These are phyloP conservation scores for Tetrapisispora nanseiensis DNA, from an alignment of 805 yeast species.

Conservation along the genomic window DNA sequence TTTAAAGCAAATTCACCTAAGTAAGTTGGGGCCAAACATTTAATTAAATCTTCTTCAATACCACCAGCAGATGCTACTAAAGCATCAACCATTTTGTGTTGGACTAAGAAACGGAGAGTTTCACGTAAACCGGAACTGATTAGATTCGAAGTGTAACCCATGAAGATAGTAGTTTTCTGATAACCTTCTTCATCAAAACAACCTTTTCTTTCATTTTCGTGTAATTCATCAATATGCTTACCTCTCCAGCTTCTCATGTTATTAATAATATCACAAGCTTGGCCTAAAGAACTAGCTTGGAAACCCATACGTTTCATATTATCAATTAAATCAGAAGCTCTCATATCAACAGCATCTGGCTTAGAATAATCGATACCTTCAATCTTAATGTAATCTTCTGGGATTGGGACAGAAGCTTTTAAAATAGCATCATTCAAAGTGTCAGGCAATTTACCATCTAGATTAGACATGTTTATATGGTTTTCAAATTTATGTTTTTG, in stretches of 20 bases:
- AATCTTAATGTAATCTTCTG: constrained; percentile 68
- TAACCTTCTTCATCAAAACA: constrained; percentile 66
- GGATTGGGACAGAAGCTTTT: constrained; percentile 76
- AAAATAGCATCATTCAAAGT: constrained; percentile 87
- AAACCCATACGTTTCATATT: constrained; percentile 95
- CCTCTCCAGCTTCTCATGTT: constrained; percentile 95
- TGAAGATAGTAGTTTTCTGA: constrained; percentile 81
- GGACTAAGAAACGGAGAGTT: constrained; percentile 78
- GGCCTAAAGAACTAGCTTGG: constrained; percentile 80
- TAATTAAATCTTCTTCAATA: constrained; percentile 93
- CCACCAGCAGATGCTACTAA: constrained; percentile 98
- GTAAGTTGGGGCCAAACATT: constrained; percentile 92
- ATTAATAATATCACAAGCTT: constrained; percentile 87
- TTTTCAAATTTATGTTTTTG: no score
- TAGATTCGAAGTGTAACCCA: constrained; percentile 94
- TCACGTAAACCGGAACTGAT: constrained; percentile 92
- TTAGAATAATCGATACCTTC: constrained; percentile 84
- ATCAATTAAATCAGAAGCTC: constrained; percentile 65
- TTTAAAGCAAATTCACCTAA: constrained; percentile 82
- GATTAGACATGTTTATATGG: constrained; percentile 26
- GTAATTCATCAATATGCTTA: constrained; percentile 53
- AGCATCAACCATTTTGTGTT: constrained; percentile 89
- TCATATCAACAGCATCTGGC: constrained; percentile 63
- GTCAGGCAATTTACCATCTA: constrained; percentile 44
- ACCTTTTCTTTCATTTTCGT: constrained; percentile 63